These are phyloP conservation scores for Castanopsis chinensis DNA, from an alignment of 306 rosid genomes.

Conservation along the genomic window DNA sequence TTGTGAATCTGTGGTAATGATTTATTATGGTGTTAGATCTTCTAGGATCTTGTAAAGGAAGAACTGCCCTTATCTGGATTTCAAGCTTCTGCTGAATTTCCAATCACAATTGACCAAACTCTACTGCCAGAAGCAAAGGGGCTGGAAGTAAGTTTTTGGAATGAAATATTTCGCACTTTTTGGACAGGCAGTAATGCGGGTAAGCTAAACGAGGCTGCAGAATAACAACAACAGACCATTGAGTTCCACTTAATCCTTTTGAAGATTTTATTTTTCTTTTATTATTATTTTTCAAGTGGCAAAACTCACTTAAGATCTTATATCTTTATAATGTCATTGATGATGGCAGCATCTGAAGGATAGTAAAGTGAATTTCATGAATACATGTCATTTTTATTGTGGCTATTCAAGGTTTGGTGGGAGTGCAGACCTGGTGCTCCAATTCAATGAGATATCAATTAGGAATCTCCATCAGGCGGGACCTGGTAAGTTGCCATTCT, in stretches of 20 bases:
- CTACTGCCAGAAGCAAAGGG: background rate
- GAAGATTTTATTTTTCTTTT: background rate
- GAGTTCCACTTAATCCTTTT: background rate
- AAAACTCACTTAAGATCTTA: background rate
- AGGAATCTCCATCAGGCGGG: conserved; percentile 13
- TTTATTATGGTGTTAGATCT: background rate
- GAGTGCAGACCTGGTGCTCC: conserved; percentile 35
- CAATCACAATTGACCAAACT: background rate
- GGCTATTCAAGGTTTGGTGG: conserved; percentile 21
- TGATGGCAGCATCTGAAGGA: background rate
- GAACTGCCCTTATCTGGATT: background rate
- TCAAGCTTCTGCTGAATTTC: background rate
- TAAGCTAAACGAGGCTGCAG: background rate
- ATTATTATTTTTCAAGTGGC: background rate
- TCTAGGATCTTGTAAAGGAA: background rate
- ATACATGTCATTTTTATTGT: conserved; percentile 6
- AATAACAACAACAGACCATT: background rate
- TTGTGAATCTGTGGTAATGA: background rate
- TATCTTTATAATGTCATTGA: background rate
- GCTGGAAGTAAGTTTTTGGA: background rate
- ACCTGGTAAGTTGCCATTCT: conserved; percentile 19
- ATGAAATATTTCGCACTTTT: background rate
- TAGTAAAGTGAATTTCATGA: background rate
- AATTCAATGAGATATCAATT: conserved; percentile 31
- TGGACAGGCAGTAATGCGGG: background rate